phyloP scores from a whole-genome alignment of 768 basidiomycete species.

The Suillus placidus region DNA sequence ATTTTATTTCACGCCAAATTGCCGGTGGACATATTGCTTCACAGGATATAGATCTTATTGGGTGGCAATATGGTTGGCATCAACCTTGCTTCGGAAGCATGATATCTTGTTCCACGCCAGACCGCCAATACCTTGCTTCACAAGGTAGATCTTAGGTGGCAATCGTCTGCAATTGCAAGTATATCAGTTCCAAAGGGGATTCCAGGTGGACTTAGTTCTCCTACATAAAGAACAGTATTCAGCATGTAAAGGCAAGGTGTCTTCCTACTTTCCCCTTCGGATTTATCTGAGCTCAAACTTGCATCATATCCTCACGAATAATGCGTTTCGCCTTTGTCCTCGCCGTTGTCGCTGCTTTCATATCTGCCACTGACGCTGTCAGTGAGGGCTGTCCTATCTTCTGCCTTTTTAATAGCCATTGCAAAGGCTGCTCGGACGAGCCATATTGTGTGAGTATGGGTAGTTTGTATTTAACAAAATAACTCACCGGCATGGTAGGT shows the following conservation, averaged over 20 bases:
- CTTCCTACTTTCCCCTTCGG: not conserved
- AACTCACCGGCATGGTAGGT: too few relatives aligned
- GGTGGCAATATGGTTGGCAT: too few relatives aligned
- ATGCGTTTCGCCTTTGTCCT: not conserved
- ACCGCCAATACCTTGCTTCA: too few relatives aligned
- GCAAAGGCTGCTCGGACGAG: too few relatives aligned
- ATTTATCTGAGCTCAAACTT: not conserved
- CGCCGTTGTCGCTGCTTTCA: not conserved
- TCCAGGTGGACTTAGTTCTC: not conserved
- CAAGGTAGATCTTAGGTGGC: not conserved
- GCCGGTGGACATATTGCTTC: too few relatives aligned
- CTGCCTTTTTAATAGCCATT: not conserved
- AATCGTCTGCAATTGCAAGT: not conserved
- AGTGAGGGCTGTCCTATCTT: not conserved
- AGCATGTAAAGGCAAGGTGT: not conserved
- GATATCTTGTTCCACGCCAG: too few relatives aligned
- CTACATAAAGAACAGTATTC: not conserved
- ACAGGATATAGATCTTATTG: too few relatives aligned
- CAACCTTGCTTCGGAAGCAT: too few relatives aligned
- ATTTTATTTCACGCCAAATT: too few relatives aligned
- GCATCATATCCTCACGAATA: not conserved
- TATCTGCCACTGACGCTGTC: not conserved
- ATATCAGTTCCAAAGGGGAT: not conserved
- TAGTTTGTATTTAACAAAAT: too few relatives aligned
- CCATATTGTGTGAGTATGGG: too few relatives aligned